These are phyloP conservation scores for Sicyos baderoa DNA, from an alignment of 306 rosid species.

Conservation along the genomic window DNA sequence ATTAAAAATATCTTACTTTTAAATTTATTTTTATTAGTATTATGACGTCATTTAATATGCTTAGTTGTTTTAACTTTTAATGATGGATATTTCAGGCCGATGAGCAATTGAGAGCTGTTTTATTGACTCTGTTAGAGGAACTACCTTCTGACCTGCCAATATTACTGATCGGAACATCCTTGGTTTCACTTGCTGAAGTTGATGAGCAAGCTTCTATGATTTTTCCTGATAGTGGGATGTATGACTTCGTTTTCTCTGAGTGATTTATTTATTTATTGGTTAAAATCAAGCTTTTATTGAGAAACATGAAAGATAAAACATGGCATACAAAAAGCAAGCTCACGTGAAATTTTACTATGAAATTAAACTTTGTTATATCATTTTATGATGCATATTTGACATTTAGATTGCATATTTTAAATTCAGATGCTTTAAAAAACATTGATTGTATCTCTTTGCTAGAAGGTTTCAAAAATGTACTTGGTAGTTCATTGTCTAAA, in stretches of 20 bases:
- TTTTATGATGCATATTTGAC: slow-evolving; percentile 1
- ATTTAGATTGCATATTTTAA: not conserved
- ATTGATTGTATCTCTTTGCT: no score
- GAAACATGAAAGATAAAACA: no score
- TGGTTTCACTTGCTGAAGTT: slow-evolving; percentile 54
- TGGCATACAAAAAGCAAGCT: no score
- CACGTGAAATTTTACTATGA: not conserved
- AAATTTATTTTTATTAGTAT: not conserved
- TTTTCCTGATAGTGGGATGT: slow-evolving; percentile 60
- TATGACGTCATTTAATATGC: slow-evolving; percentile 17
- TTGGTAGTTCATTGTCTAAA: not conserved
- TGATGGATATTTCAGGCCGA: slow-evolving; percentile 59
- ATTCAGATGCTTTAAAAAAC: not conserved
- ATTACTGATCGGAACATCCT: slow-evolving; percentile 72
- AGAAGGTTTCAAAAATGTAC: not conserved
- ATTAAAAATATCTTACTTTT: not conserved
- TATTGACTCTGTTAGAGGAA: slow-evolving; percentile 75
- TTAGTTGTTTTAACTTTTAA: slow-evolving; percentile 24
- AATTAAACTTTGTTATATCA: not conserved
- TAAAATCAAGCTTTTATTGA: no score
- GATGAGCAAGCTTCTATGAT: slow-evolving; percentile 60
- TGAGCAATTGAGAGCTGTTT: slow-evolving; percentile 88
- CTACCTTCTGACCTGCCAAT: slow-evolving; percentile 79
- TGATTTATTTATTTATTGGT: no score
- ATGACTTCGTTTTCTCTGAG: slow-evolving; percentile 29